Base-by-base conservation (phyloP, 73 alveolate species). In the Stentor roeselii region DNA sequence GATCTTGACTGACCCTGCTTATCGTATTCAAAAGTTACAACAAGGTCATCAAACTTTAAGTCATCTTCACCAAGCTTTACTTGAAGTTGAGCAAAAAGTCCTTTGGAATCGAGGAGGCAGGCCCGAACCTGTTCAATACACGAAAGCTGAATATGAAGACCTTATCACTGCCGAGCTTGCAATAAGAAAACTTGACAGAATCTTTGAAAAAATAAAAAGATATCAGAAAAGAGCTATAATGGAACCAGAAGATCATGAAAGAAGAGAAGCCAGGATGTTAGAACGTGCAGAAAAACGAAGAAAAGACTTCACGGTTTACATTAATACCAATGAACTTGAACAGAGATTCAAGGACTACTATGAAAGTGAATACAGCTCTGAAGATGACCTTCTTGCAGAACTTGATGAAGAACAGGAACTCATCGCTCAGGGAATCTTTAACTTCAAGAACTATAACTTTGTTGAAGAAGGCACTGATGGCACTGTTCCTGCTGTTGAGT, bases 181-280 rank as follows among this genome's bases (percentile, higher is more conserved):
- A 36, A 87, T 94, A 82, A 84, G 94, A 35, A 90, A 83, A 78
- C 83, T 92, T 39, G 97, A 94, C 86, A 92, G 98, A 90, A 74
- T 87, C 39, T 89, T 90, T 90, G 75, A 84, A 78, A 92, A 87
- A 83, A 92, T 92, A 39, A 90, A 90, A 76, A 87, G 89, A 76
- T 94, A 87, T 95, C 77, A 92, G 30, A 87, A 83, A 36, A 92
- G 98, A 85, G 89, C 84, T 61, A 89, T 90, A 91, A 42, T 86
- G 36, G 98, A 94, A 77, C 90, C 90, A 14, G 94, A 85, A 41
- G 88, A 92, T 84, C 98, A 94, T 89, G 97, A 90, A 37, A 90
- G 98, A 87, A 86, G 98, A 76, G 98, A 94, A 90, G 78, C 75
- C 60, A 92, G 98, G 87, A 92, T 94, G 98, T 93, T 91, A 15